These are phyloP conservation scores for Barbarea vulgaris DNA, from an alignment of 345 rosid species.

Conservation along the genomic window DNA sequence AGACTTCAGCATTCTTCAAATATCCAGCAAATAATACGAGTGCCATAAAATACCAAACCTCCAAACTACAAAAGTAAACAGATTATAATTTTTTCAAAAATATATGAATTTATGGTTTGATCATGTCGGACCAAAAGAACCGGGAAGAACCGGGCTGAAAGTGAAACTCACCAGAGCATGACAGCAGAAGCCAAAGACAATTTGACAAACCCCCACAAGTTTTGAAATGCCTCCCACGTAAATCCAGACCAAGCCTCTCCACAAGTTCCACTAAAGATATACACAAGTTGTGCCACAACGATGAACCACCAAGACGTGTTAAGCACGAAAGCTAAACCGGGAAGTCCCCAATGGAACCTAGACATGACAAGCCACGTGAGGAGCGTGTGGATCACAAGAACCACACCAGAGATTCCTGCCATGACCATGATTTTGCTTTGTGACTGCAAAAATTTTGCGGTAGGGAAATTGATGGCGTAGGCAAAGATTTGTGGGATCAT, in stretches of 20 bases:
- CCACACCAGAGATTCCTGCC: constrained; percentile 66
- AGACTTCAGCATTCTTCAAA: constrained; percentile 52
- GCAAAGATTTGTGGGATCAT: constrained; percentile 92
- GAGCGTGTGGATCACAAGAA: constrained; percentile 56
- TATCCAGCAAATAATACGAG: constrained; percentile 71
- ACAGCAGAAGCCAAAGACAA: constrained; percentile 86
- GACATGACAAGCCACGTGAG: constrained; percentile 76
- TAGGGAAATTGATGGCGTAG: constrained; percentile 71
- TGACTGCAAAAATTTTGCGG: constrained; percentile 79
- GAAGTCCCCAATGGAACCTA: constrained; percentile 66
- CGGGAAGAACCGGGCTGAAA: neutral
- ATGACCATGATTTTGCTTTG: constrained; percentile 91
- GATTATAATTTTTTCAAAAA: neutral
- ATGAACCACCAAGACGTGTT: constrained; percentile 77
- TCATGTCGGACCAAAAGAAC: neutral
- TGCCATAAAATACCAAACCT: constrained; percentile 76
- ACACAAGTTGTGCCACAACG: constrained; percentile 56
- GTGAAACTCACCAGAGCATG: constrained; percentile 73
- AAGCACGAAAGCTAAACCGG: constrained; percentile 71
- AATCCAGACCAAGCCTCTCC: constrained; percentile 83
- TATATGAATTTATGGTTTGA: neutral
- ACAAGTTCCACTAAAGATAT: constrained; percentile 68
- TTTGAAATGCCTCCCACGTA: constrained; percentile 76
- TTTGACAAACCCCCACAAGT: constrained; percentile 69
- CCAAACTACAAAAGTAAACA: constrained; percentile 51